Conservation (phyloP, 1,284 basidiomycete species). For the Sporisorium sorghi region DNA sequence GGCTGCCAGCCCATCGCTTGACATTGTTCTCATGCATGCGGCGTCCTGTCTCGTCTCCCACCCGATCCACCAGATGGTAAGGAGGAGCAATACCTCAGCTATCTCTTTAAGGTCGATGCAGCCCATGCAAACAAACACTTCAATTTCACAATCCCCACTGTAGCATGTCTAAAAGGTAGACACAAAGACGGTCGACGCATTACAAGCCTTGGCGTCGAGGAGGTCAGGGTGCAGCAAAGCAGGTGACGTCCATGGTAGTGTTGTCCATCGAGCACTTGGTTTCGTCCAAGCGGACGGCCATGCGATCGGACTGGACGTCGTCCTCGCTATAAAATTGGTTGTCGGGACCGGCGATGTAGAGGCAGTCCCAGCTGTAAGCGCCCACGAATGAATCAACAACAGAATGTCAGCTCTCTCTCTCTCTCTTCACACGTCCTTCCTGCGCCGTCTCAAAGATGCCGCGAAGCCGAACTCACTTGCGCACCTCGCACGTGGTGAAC, state of each 20-base stretch:
- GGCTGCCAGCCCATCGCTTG: too few relatives aligned
- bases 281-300: conserved; percentile 13
- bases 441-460: neutral
- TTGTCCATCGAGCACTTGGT: conserved; percentile 14
- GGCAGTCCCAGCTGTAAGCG: conserved; percentile 8
- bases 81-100: too few relatives aligned
- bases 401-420: neutral
- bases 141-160: too few relatives aligned
- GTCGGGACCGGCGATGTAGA: conserved; percentile 24
- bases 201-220: neutral
- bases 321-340: conserved; percentile 13
- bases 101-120: too few relatives aligned
- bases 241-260: conserved; percentile 17
- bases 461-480: conserved; percentile 6
- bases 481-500: conserved; percentile 1
- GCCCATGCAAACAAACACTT: too few relatives aligned
- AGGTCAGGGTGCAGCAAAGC: neutral
- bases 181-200: too few relatives aligned
- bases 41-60: too few relatives aligned
- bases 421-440: neutral
- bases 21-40: too few relatives aligned
- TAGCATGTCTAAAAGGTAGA: too few relatives aligned
- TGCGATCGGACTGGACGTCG: conserved; percentile 3
- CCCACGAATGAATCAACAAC: too few relatives aligned
- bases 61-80: too few relatives aligned